Conservation (phyloP, 768 basidiomycete genomes). For the Pulveroboletus ravenelii region DNA sequence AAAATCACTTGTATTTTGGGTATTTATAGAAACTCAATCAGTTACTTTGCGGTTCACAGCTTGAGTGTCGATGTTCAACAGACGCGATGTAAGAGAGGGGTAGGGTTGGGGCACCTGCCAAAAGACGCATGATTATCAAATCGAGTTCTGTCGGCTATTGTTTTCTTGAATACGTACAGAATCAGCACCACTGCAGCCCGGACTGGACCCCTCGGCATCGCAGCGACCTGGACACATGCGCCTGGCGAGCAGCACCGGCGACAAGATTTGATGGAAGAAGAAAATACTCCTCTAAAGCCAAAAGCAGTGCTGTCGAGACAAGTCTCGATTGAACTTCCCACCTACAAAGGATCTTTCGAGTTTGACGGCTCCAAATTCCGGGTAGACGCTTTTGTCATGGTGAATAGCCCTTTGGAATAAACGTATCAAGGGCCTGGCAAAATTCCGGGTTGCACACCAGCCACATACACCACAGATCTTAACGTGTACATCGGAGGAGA, state of each 20-base stretch:
- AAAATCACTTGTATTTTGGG: background rate
- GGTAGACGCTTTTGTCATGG: too few relatives aligned
- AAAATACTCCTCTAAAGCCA: conserved; percentile 21
- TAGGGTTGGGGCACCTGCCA: conserved; percentile 8
- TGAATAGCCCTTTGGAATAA: conserved; percentile 16
- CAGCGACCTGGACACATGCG: conserved; percentile 31
- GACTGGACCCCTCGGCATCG: conserved; percentile 25
- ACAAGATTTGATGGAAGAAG: background rate
- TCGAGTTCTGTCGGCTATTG: conserved; percentile 21
- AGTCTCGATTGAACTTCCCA: conserved; percentile 3
- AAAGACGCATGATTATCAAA: conserved; percentile 6
- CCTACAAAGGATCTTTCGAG: conserved; percentile 15
- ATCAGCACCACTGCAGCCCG: conserved; percentile 29
- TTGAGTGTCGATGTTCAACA: background rate
- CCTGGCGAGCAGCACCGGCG: conserved; percentile 2
- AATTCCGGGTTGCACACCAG: background rate
- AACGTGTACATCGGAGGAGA: background rate
- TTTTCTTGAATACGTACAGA: conserved; percentile 25
- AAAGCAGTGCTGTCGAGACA: conserved; percentile 4
- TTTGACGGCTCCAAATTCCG: conserved; percentile 25
- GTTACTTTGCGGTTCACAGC: background rate
- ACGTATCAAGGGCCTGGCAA: background rate
- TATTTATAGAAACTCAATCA: background rate
- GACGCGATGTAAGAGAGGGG: background rate
- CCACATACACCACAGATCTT: conserved; percentile 22